Evolutionary conservation across 345 rosid genomes (phyloP).

Genomic region (Isatis tinctoria): DNA sequence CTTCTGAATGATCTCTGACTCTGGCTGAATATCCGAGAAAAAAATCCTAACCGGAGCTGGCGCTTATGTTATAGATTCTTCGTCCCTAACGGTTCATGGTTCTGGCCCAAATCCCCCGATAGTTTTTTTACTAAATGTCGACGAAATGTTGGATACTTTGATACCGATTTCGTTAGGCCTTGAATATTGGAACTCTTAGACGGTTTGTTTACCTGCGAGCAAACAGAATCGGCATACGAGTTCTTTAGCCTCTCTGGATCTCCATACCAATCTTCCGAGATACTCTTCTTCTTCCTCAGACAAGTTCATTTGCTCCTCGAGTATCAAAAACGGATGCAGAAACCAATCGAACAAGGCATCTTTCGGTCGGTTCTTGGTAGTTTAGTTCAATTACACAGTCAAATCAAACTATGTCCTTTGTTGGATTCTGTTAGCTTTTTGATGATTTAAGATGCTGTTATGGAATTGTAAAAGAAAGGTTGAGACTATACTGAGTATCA

Average conservation of each 20-base stretch:
- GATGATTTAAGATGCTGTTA: background rate
- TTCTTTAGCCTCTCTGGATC: slow-evolving; percentile 56
- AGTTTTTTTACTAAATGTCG: slow-evolving; percentile 53
- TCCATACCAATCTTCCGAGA: slow-evolving; percentile 64
- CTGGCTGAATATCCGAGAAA: slow-evolving; percentile 51
- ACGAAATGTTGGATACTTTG: slow-evolving; percentile 79
- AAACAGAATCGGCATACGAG: slow-evolving; percentile 42
- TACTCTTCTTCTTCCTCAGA: slow-evolving; percentile 74
- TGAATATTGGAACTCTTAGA: slow-evolving; percentile 10
- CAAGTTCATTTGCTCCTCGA: slow-evolving; percentile 85
- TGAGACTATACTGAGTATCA: slow-evolving; percentile 57
- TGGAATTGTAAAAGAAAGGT: background rate
- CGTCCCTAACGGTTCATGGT: slow-evolving; percentile 26
- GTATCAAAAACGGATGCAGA: slow-evolving; percentile 72
- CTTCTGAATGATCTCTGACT: slow-evolving; percentile 57
- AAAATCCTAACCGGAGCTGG: slow-evolving; percentile 51
- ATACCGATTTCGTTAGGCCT: slow-evolving; percentile 72
- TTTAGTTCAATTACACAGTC: slow-evolving; percentile 47
- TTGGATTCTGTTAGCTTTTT: background rate
- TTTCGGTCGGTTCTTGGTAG: slow-evolving; percentile 70
- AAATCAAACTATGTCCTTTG: background rate
- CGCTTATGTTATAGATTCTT: slow-evolving; percentile 26
- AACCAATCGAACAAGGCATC: slow-evolving; percentile 93
- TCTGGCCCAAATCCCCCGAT: slow-evolving; percentile 54
- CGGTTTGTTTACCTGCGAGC: slow-evolving; percentile 68